Evolutionary conservation across 345 rosid genomes (phyloP).

Genomic region (Physaria fendleri): DNA sequence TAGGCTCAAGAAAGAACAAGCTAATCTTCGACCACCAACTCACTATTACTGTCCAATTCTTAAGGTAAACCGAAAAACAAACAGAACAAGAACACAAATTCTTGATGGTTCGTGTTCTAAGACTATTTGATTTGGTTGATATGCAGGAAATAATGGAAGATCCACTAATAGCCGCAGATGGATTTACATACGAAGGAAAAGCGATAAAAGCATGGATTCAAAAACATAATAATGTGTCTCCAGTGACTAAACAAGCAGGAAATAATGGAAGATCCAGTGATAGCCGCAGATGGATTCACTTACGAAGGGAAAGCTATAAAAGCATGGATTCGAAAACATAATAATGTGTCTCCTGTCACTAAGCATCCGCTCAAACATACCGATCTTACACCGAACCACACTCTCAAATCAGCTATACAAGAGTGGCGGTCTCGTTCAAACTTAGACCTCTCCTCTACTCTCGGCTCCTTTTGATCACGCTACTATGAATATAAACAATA

Average conservation of each 20-base stretch:
- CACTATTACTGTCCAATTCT: slow-evolving; percentile 80
- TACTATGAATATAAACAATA: neutral
- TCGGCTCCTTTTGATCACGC: slow-evolving; percentile 21
- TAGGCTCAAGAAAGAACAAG: slow-evolving; percentile 40
- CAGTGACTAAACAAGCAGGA: slow-evolving; percentile 77
- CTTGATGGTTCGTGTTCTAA: neutral
- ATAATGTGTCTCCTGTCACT: slow-evolving; percentile 64
- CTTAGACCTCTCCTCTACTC: slow-evolving; percentile 25
- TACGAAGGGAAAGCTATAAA: slow-evolving; percentile 74
- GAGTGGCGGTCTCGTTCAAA: slow-evolving; percentile 61
- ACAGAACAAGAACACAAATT: neutral
- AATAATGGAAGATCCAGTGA: slow-evolving; percentile 81
- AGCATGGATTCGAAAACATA: slow-evolving; percentile 62
- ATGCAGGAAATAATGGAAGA: slow-evolving; percentile 85
- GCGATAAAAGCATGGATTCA: slow-evolving; percentile 73
- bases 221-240: slow-evolving; percentile 53
- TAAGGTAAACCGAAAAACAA: slow-evolving; percentile 39
- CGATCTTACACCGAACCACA: slow-evolving; percentile 52
- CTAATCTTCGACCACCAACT: slow-evolving; percentile 43
- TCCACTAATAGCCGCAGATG: slow-evolving; percentile 85
- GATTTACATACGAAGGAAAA: slow-evolving; percentile 71
- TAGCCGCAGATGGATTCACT: slow-evolving; percentile 84
- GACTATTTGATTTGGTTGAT: neutral
- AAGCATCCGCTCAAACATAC: slow-evolving; percentile 47
- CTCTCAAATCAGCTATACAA: slow-evolving; percentile 60